These are phyloP conservation scores for Mycena filopes DNA, from an alignment of 768 basidiomycete species.

Conservation along the genomic window DNA sequence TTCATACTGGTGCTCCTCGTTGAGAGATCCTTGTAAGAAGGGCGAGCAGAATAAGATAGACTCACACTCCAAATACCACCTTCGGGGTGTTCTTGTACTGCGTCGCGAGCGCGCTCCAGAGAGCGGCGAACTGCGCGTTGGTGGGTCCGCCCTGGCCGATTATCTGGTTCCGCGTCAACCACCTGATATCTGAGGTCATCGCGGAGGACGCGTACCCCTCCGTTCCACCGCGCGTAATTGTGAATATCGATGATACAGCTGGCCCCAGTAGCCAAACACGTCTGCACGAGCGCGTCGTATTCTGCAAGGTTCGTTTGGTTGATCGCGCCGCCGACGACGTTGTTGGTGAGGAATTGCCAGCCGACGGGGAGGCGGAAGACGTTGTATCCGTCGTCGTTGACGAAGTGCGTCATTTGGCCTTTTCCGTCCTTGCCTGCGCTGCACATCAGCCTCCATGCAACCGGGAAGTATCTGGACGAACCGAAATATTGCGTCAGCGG, in stretches of 20 bases:
- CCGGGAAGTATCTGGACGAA: conserved; percentile 24
- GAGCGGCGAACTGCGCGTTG: conserved; percentile 60
- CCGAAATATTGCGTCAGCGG: conserved; percentile 58
- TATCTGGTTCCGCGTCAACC: conserved; percentile 44
- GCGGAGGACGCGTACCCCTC: conserved; percentile 42
- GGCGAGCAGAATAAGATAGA: conserved; percentile 40
- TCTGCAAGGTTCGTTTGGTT: conserved; percentile 55
- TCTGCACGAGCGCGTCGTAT: conserved; percentile 64
- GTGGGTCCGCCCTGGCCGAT: conserved; percentile 73
- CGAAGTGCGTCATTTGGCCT: conserved; percentile 71
- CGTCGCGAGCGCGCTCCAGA: conserved; percentile 64
- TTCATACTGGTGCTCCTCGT: conserved; percentile 59
- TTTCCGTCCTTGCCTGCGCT: conserved; percentile 50
- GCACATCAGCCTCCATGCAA: not conserved
- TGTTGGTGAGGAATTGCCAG: conserved; percentile 64
- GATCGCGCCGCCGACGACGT: conserved; percentile 50
- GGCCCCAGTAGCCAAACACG: conserved; percentile 59
- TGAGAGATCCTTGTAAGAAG: not conserved
- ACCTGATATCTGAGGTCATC: not conserved
- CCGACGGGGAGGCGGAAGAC: conserved; percentile 70
- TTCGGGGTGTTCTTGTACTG: conserved; percentile 54
- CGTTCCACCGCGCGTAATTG: conserved; percentile 71
- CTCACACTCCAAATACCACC: conserved; percentile 61
- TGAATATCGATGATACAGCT: conserved; percentile 67
- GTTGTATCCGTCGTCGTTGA: conserved; percentile 62